Evolutionary conservation across 2,329 filamentous ascomycete genomes (phyloP).

Genomic region (Zymoseptoria ardabiliae): DNA sequence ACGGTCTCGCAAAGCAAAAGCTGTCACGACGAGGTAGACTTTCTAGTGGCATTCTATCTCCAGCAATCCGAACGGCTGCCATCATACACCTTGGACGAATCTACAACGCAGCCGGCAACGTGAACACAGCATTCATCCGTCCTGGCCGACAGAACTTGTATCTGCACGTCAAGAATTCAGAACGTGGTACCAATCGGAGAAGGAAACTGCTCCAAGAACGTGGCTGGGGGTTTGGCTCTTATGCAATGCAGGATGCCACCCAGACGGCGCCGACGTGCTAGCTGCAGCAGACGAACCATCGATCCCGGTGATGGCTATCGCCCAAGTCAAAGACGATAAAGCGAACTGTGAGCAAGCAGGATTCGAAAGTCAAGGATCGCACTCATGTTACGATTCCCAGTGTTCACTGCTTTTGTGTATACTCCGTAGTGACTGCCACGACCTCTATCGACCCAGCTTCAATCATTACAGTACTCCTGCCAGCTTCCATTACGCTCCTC

Average conservation of each 20-base stretch:
- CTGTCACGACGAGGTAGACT: not conserved
- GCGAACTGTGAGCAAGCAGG: not conserved
- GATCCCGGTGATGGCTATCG: not conserved
- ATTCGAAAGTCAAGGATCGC: too few relatives aligned
- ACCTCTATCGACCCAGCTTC: not conserved
- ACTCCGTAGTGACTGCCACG: not conserved
- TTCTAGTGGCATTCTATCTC: not conserved
- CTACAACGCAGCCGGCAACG: not conserved
- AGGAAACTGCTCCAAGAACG: not conserved
- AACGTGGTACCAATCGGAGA: not conserved
- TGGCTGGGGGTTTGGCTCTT: not conserved
- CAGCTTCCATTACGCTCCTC: not conserved
- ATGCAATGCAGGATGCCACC: not conserved
- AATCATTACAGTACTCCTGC: not conserved
- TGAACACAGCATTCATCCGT: not conserved
- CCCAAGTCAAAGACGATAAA: not conserved
- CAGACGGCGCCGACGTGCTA: not conserved
- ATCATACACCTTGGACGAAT: not conserved
- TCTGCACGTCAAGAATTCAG: not conserved
- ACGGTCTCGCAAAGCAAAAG: not conserved
- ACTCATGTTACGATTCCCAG: not conserved
- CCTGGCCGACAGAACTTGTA: not conserved
- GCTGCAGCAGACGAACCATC: not conserved
- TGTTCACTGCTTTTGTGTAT: not conserved
- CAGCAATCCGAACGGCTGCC: not conserved